Evolutionary conservation across 176 grass and related monocot genomes (phyloP), one percentile per base, ranked within the genome.

Genomic region (Paspalum notatum): DNA sequence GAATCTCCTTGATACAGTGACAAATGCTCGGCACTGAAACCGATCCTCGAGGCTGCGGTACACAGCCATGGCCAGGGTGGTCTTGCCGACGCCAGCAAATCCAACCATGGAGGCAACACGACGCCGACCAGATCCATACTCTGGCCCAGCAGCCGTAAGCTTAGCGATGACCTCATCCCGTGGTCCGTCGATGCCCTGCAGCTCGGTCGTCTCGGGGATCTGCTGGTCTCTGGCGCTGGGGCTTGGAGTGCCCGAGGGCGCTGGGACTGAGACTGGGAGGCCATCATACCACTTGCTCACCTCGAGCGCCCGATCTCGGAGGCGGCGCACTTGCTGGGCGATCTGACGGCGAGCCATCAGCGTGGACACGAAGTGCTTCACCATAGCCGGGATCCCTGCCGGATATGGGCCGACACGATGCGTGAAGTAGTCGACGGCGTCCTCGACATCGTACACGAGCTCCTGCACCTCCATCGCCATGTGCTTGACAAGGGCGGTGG

Each of bases 311-410:
- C 66, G 66, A 2, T 12, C 66, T 46, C 66, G 66, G 12, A 48
- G 66, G 66, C 6, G n/a, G 12, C 43, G 21, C 12, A 14, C n/a
- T 24, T 69, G 42, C 66, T 69, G n/a, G 43, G 43, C n/a, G 12
- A 69, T 69, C 66, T 48, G 43, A 12, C 43, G 66, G n/a, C 43
- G 66, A 46, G 43, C 66, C 66, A 48, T 69, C n/a, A 69, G 43
- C n/a, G n/a, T 69, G 20, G 66, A 48, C 12, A 69, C 43, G 42
- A 69, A 24, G 66, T 69, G 44, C 38, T 13, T 8, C 43, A 48
- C 43, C 44, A 8, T 69, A 43, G 21, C 12, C 5, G 21, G 66
- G 43, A 48, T 69, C 43, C 21, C 20, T 22, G 13, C 43, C 12
- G 43, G 21, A 0, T 10, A 11, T 46, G 66, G n/a, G 42, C 10